phyloP scores from a whole-genome alignment of 2,329 filamentous ascomycete genomes.

The Cladosporium sp. region DNA sequence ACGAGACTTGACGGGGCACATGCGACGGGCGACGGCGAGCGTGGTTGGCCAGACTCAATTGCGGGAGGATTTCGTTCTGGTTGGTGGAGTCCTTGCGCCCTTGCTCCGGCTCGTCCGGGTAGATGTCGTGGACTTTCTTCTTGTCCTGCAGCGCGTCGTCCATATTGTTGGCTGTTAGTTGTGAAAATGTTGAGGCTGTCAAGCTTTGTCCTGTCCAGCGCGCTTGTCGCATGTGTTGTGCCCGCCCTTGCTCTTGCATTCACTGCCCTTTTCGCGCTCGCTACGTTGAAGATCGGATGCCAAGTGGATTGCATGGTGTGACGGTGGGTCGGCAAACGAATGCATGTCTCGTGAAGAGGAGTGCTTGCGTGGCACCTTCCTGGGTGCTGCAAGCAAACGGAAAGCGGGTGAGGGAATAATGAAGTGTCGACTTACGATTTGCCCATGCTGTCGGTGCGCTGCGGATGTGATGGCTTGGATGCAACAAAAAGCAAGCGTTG shows the following conservation, averaged over 20 bases:
- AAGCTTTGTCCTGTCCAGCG: background rate
- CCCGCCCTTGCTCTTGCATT: background rate
- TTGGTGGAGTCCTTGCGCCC: constrained; percentile 7
- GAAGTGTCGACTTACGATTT: constrained; percentile 15
- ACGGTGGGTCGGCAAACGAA: background rate
- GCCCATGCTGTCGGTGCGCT: constrained; percentile 9
- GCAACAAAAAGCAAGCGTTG: background rate
- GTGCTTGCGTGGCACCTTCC: background rate
- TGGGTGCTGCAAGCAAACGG: constrained; percentile 6
- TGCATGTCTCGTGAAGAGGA: background rate
- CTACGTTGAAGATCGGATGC: constrained; percentile 2
- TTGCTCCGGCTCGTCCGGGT: constrained; percentile 14
- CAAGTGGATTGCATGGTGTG: background rate
- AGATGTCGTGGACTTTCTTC: constrained; percentile 25
- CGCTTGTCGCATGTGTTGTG: background rate
- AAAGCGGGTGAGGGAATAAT: constrained; percentile 6
- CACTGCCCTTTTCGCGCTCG: background rate
- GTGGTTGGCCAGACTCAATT: constrained; percentile 25
- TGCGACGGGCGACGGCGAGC: constrained; percentile 31
- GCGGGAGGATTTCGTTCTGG: constrained; percentile 13
- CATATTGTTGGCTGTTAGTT: constrained; percentile 14
- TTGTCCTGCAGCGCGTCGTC: constrained; percentile 19
- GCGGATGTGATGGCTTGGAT: background rate
- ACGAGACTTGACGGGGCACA: constrained; percentile 29
- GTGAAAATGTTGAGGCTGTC: background rate